Evolutionary conservation across 1,284 basidiomycete genomes (phyloP).

Genomic region (Hypsizygus ulmarius): DNA sequence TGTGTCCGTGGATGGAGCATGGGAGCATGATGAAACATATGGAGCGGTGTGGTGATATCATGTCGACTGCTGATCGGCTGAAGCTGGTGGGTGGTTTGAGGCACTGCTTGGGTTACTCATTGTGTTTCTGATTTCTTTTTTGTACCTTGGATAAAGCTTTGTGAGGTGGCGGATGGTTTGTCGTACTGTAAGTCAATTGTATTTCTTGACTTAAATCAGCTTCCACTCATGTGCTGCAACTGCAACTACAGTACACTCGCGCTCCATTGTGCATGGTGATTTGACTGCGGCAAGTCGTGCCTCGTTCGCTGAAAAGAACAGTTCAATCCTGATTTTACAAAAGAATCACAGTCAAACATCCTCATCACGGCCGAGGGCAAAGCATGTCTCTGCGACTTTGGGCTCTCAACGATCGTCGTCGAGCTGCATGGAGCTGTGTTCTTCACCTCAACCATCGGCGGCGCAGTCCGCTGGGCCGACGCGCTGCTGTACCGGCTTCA

Average conservation of each 20-base stretch:
- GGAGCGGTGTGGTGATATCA: slow-evolving; percentile 35
- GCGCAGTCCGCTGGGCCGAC: slow-evolving; percentile 40
- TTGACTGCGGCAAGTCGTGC: slow-evolving; percentile 34
- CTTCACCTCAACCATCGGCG: slow-evolving; percentile 31
- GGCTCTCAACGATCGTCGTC: slow-evolving; percentile 38
- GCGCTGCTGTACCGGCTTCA: slow-evolving; percentile 27
- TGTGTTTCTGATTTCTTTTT: neutral
- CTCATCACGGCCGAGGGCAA: slow-evolving; percentile 36
- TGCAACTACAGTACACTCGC: slow-evolving; percentile 31
- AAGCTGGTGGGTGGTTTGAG: no score
- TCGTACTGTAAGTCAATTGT: slow-evolving; percentile 28
- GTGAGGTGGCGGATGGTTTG: slow-evolving; percentile 37
- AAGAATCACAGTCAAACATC: slow-evolving; percentile 35
- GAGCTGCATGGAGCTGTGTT: slow-evolving; percentile 29
- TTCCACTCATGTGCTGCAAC: neutral
- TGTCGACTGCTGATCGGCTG: slow-evolving; percentile 35
- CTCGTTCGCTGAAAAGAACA: neutral
- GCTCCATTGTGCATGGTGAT: slow-evolving; percentile 40
- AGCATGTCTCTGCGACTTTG: slow-evolving; percentile 40
- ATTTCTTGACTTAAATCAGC: neutral
- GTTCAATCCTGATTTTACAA: neutral
- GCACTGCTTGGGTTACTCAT: no score
- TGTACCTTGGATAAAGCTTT: slow-evolving; percentile 24
- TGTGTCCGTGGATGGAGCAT: slow-evolving; percentile 48
- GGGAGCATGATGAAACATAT: slow-evolving; percentile 45